Evolutionary conservation across 2,329 filamentous ascomycete genomes (phyloP), one percentile per base, ranked within the genome.

Genomic region (Microcyclospora pomicola): DNA sequence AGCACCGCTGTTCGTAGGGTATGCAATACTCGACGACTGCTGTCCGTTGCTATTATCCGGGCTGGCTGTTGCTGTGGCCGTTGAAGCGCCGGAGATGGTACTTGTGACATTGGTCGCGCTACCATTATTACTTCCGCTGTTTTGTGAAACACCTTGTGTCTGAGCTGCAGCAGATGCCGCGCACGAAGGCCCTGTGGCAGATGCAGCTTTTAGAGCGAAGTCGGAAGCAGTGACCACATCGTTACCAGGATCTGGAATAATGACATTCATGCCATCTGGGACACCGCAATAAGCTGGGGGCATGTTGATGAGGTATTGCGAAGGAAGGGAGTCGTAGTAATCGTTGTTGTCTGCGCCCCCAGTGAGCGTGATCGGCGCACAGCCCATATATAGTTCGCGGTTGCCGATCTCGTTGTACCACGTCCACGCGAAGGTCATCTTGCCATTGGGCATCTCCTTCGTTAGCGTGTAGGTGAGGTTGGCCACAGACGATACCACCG

Each of bases 341-440:
- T 63, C 55, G 36, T 72, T 48, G 28, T 41, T 48, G 33, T 53
- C 51, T 31, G 60, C 58, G 14, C 61, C 61, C 2, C 58, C 61
- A 1, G 72, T 74, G 15, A 94, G 66, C 0, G 63, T 71, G 38
- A 92, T 61, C 0, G 82, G 75, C 0, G 81, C 84, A 49, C 91
- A 96, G 69, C 94, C 91, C 85, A 93, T 92, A 70, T 96, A 96
- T 72, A 94, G 83, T 28, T 51, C 88, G 1, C 85, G 77, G 63
- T 92, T 88, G 1, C 87, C 87, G 3, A 92, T 59, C 43, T 79
- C 76, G 56, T 94, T 95, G 65, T 88, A 79, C 49, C 88, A 95
- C 82, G 95, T 83, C 85, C 86, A 95, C 0, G 84, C 83, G 9
- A 95, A 66, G 0, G 79, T 80, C 28, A 80, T 81, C 27, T 82